A percentile compares a stretch with the other conserved stretches of the same genome.
Conservation (phyloP, 2,329 filamentous ascomycete species). For the Calonectria hongkongensis region DNA sequence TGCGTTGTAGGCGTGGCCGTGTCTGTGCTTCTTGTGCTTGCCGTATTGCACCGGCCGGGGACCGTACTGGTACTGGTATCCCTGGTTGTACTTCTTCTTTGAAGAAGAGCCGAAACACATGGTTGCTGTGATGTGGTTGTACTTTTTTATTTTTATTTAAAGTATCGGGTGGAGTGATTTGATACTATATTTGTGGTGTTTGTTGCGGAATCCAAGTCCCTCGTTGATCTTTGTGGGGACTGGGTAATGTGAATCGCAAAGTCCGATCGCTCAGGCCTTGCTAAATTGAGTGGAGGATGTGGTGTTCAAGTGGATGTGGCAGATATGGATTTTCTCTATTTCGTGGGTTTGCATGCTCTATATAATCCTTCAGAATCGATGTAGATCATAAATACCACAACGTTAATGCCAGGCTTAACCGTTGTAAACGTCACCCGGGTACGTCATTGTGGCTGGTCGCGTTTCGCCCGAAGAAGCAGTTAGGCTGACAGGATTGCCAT, state of each 20-base stretch:
- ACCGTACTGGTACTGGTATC: slow-evolving; percentile 20
- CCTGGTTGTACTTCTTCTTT: slow-evolving; percentile 18
- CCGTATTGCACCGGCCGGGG: slow-evolving; percentile 15
- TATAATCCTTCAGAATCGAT: neutral
- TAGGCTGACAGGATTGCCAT: slow-evolving; percentile 19
- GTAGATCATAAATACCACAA: neutral
- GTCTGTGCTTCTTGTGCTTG: slow-evolving; percentile 15
- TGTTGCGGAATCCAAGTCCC: neutral
- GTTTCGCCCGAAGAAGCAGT: slow-evolving; percentile 8
- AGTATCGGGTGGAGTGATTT: neutral
- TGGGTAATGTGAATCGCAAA: neutral
- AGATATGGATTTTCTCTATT: neutral
- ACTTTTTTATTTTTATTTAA: neutral
- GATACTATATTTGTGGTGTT: neutral
- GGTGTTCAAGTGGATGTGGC: slow-evolving; percentile 9
- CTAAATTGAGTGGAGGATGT: neutral
- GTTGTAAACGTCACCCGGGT: neutral
- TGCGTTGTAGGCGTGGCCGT: slow-evolving; percentile 6
- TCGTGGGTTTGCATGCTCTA: neutral
- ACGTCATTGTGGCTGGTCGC: slow-evolving; percentile 23
- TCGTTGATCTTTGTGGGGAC: neutral
- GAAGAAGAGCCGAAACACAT: slow-evolving; percentile 29
- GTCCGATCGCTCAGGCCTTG: neutral
- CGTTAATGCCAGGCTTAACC: neutral
- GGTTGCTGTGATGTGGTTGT: neutral